Base-by-base conservation (phyloP, 257 asterid genomes). In the Catharanthus roseus region DNA sequence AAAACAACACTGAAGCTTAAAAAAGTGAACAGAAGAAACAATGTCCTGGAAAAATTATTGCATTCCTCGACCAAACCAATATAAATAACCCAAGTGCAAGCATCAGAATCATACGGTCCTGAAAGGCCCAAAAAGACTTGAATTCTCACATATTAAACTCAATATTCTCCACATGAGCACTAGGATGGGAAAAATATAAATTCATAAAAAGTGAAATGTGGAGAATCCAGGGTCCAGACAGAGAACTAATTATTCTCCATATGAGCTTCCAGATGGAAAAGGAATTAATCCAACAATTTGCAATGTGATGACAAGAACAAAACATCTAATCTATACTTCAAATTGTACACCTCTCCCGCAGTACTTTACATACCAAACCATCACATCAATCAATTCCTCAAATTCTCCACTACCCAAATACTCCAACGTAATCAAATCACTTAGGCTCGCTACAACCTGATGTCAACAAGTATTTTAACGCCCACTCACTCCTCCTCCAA, bases 91-190 rank as follows among this genome's bases (percentile, higher is more conserved):
- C 57, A 65, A 80, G 77, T 75, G 80, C 68, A 57, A 79, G 96
- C 86, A 92, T 84, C 90, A 78, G 82, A 89, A 83, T 78, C 84
- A 77, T 72, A 77, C 75, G 83, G 89, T 51, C 78, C 85, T 84
- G 45, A 78, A 69, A 77, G 72, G 60, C 81, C 82, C 91, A 78
- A 60, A 72, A 56, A 57, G 44, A 47, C 61, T 72, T 69, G 74
- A 75, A 69, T 65, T 77, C 70, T 71, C 76, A 77, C 80, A 82
- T 34, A 68, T 51, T 74, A 56, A 77, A 78, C 58, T 54, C 64
- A 26, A 80, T 86, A 86, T 81, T 85, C 86, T 78, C 80, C 80
- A 77, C 81, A 80, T 28, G 73, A 81, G 88, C 88, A 82, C 78
- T 78, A 36, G 73, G 72, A 33, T 67, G 67, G 71, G 56, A 67